These are phyloP conservation scores for Tolypocladium pustulatum DNA, from an alignment of 2,329 filamentous ascomycete species.

Conservation along the genomic window DNA sequence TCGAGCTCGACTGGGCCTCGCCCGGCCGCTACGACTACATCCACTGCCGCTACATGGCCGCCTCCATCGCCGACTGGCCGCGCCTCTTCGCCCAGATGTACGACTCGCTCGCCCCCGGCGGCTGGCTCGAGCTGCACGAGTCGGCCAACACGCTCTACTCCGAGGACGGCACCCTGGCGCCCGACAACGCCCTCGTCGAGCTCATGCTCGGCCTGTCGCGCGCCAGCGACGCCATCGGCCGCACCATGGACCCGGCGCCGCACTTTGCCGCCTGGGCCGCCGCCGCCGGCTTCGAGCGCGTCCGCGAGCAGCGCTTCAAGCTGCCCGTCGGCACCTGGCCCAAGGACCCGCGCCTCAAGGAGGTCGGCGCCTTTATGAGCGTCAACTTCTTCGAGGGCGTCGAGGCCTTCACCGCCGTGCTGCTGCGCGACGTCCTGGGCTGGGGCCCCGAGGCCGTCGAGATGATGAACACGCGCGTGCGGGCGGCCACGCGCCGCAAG, in stretches of 20 bases:
- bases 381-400: slow-evolving; percentile 25
- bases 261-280: slow-evolving; percentile 16
- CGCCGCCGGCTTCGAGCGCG: slow-evolving; percentile 20
- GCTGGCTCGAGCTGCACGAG: slow-evolving; percentile 36
- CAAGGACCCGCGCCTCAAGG: slow-evolving; percentile 28
- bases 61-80: slow-evolving; percentile 19
- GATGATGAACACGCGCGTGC: slow-evolving; percentile 17
- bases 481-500: slow-evolving; percentile 12
- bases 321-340: slow-evolving; percentile 31
- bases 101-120: slow-evolving; percentile 31
- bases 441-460: slow-evolving; percentile 32
- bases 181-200: slow-evolving; percentile 22
- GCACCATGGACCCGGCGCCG: slow-evolving; percentile 18
- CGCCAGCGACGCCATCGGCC: slow-evolving; percentile 16
- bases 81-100: slow-evolving; percentile 13
- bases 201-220: slow-evolving; percentile 13
- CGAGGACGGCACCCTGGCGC: slow-evolving; percentile 26
- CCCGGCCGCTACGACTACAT: slow-evolving; percentile 15
- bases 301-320: slow-evolving; percentile 16
- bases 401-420: slow-evolving; percentile 24
- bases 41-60: slow-evolving; percentile 13
- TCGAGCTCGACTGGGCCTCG: slow-evolving; percentile 13
- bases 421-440: slow-evolving; percentile 26
- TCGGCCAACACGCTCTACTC: slow-evolving; percentile 24
- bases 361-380: slow-evolving; percentile 28